Percentiles rank a stretch among this genome's conserved stretches.
Conservation (phyloP, 2,329 filamentous ascomycete species). For the Epichloe glyceriae region DNA sequence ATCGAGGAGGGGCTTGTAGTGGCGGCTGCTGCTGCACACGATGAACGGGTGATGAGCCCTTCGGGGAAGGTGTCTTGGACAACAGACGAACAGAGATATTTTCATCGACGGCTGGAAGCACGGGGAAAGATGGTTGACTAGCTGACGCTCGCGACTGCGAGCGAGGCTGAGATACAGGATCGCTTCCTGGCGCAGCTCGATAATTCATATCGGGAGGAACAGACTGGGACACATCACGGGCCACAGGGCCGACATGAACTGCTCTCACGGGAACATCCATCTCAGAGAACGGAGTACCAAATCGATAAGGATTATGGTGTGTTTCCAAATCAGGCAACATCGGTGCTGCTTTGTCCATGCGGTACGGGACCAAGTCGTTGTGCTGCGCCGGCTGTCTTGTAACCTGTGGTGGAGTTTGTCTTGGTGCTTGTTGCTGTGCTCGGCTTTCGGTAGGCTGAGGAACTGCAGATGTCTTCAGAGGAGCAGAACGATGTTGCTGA, state of each 20-base stretch:
- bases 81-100: slow-evolving; percentile 33
- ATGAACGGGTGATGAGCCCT: slow-evolving; percentile 23
- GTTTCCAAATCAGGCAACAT: slow-evolving; percentile 45
- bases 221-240: slow-evolving; percentile 73
- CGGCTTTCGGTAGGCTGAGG: slow-evolving; percentile 14
- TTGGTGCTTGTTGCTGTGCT: slow-evolving; percentile 12
- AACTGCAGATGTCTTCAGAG: slow-evolving; percentile 15
- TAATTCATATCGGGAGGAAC: slow-evolving; percentile 91
- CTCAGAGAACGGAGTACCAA: slow-evolving; percentile 80
- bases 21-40: slow-evolving; percentile 24
- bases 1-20: slow-evolving; percentile 39
- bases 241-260: slow-evolving; percentile 55
- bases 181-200: slow-evolving; percentile 30
- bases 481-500: slow-evolving; percentile 16
- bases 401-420: slow-evolving; percentile 13
- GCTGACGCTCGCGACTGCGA: slow-evolving; percentile 42
- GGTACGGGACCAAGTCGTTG: slow-evolving; percentile 32
- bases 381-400: slow-evolving; percentile 10
- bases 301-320: slow-evolving; percentile 50
- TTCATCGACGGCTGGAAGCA: slow-evolving; percentile 59
- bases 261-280: slow-evolving; percentile 77
- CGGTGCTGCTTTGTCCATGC: slow-evolving; percentile 38
- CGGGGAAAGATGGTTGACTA: slow-evolving; percentile 54
- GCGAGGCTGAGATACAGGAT: slow-evolving; percentile 23
- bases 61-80: slow-evolving; percentile 20